phyloP scores from a whole-genome alignment of 1,139 yeast genomes.

The Blastobotrys serpentis region DNA sequence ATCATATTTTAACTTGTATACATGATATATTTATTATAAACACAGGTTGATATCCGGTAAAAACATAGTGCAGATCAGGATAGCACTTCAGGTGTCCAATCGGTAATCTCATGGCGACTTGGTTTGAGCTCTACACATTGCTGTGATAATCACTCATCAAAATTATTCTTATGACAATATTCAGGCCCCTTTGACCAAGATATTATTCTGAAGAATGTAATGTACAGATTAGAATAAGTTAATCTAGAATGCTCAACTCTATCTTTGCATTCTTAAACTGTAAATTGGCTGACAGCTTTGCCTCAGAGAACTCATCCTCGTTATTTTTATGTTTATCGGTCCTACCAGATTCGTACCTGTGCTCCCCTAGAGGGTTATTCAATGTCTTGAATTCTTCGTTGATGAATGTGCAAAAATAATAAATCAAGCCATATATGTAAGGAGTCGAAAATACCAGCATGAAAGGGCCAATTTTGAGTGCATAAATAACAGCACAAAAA shows the following conservation, averaged over 20 bases:
- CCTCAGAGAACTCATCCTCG: background rate
- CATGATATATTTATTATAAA: too few relatives aligned
- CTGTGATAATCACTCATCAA: background rate
- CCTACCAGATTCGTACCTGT: background rate
- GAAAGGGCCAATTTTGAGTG: background rate
- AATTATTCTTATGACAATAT: background rate
- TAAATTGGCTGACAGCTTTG: background rate
- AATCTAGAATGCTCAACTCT: background rate
- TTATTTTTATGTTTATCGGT: background rate
- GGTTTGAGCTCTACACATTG: constrained; percentile 7
- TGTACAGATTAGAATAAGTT: background rate
- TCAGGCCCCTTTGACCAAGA: background rate
- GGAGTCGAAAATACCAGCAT: constrained; percentile 8
- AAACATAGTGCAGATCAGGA: too few relatives aligned
- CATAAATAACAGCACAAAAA: background rate
- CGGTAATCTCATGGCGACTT: constrained; percentile 6
- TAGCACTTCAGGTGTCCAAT: too few relatives aligned
- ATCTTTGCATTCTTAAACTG: background rate
- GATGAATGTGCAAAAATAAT: background rate
- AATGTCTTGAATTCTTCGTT: background rate
- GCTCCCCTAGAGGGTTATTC: background rate
- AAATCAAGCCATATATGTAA: background rate
- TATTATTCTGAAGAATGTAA: constrained; percentile 1
- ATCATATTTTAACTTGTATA: too few relatives aligned
- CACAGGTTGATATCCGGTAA: too few relatives aligned